Conservation (phyloP, 495 filamentous ascomycete species). For the Penicillium lividum region DNA sequence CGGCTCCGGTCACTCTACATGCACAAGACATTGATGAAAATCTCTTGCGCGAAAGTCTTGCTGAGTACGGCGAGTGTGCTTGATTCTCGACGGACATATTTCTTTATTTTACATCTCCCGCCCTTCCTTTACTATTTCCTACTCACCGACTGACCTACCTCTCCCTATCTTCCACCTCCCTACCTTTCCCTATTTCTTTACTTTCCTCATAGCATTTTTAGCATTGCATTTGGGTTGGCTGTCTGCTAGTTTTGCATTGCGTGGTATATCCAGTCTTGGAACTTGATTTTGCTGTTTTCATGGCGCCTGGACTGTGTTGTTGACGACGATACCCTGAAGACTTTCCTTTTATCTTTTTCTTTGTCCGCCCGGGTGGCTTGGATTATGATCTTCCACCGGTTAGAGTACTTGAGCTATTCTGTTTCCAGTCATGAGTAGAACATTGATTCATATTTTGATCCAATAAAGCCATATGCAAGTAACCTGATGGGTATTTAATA, state of each 20-base stretch:
- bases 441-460: neutral
- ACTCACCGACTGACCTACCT: neutral
- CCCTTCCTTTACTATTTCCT: neutral
- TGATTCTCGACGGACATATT: neutral
- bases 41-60: conserved; percentile 44
- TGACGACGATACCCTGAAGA: conserved; percentile 14
- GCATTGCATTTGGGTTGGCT: conserved; percentile 8
- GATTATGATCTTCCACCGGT: neutral
- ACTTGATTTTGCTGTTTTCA: neutral
- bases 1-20: conserved; percentile 35
- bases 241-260: conserved; percentile 9
- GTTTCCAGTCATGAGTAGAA: neutral
- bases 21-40: conserved; percentile 39
- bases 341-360: conserved; percentile 1
- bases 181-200: neutral
- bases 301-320: neutral
- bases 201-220: conserved; percentile 2
- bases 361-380: neutral
- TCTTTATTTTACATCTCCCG: neutral
- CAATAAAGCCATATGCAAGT: neutral
- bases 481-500: neutral
- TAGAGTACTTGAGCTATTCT: neutral
- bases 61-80: conserved; percentile 21
- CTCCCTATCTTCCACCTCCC: neutral
- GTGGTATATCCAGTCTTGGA: conserved; percentile 1